Evolutionary conservation across 1,284 basidiomycete species (phyloP).

Genomic region (Jaminaea rosea): DNA sequence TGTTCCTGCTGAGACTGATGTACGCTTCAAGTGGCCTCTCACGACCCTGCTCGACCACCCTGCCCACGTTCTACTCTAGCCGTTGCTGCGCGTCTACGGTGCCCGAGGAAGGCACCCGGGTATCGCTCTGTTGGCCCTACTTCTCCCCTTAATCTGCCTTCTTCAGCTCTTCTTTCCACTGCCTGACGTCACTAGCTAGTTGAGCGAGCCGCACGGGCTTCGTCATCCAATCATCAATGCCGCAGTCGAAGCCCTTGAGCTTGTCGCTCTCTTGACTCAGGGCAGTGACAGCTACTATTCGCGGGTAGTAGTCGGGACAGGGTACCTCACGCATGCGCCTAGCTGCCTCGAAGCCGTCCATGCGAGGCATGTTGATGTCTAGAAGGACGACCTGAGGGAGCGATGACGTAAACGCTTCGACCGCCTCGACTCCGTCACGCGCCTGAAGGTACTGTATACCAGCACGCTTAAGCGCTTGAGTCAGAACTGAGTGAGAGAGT

Average conservation of each 20-base stretch:
- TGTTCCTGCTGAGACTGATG: too few species aligned
- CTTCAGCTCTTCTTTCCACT: neutral
- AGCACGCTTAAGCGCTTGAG: slow-evolving; percentile 19
- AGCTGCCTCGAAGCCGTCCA: slow-evolving; percentile 33
- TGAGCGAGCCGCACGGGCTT: slow-evolving; percentile 11
- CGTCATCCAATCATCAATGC: slow-evolving; percentile 29
- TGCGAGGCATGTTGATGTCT: slow-evolving; percentile 39
- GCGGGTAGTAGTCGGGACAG: slow-evolving; percentile 9
- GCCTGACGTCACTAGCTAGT: neutral
- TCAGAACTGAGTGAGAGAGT: too few species aligned
- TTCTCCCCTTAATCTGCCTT: too few species aligned
- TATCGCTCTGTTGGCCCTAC: too few species aligned
- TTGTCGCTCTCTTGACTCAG: slow-evolving; percentile 15
- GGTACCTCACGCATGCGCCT: slow-evolving; percentile 23
- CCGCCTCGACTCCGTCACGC: slow-evolving; percentile 25
- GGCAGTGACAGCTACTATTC: slow-evolving; percentile 28
- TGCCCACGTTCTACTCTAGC: too few species aligned
- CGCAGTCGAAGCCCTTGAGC: slow-evolving; percentile 17
- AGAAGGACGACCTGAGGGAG: slow-evolving; percentile 28
- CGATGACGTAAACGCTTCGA: slow-evolving; percentile 16
- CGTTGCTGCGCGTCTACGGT: too few species aligned
- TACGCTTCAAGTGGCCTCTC: too few species aligned
- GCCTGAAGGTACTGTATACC: slow-evolving; percentile 26
- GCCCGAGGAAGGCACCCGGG: too few species aligned
- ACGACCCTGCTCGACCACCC: too few species aligned